phyloP scores from a whole-genome alignment of 2,329 filamentous ascomycete genomes.

The Epichloe glyceriae region DNA sequence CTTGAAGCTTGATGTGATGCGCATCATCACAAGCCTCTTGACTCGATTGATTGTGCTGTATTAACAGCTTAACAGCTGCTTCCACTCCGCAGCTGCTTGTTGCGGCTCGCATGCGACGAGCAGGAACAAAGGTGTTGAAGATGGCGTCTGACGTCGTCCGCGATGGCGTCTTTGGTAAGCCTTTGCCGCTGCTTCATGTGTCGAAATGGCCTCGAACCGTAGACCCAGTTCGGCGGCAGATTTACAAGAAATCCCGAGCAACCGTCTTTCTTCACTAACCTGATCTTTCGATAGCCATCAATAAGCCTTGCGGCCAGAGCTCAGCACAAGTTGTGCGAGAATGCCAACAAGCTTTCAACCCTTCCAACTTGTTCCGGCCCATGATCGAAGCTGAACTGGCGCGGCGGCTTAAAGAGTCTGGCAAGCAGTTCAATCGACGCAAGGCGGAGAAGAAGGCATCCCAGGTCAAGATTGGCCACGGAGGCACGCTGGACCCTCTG shows the following conservation, averaged over 20 bases:
- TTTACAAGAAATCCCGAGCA: background rate
- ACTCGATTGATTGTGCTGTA: background rate
- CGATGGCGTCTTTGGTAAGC: slow-evolving; percentile 46
- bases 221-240: background rate
- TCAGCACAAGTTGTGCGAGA: slow-evolving; percentile 87
- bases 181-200: background rate
- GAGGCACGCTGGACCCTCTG: slow-evolving; percentile 86
- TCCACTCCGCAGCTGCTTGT: background rate
- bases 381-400: slow-evolving; percentile 54
- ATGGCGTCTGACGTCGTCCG: slow-evolving; percentile 42
- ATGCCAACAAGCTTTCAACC: slow-evolving; percentile 72
- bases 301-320: slow-evolving; percentile 78
- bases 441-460: slow-evolving; percentile 42
- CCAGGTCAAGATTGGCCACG: slow-evolving; percentile 89
- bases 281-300: slow-evolving; percentile 51
- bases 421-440: slow-evolving; percentile 47
- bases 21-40: too few relatives aligned
- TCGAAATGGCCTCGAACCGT: background rate
- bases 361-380: slow-evolving; percentile 65
- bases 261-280: background rate
- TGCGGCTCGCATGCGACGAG: slow-evolving; percentile 19
- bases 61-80: background rate
- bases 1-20: too few relatives aligned
- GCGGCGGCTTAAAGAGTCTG: slow-evolving; percentile 41
- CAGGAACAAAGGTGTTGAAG: slow-evolving; percentile 22